Base-by-base conservation (phyloP, 805 yeast genomes). In the Torulaspora franciscae region DNA sequence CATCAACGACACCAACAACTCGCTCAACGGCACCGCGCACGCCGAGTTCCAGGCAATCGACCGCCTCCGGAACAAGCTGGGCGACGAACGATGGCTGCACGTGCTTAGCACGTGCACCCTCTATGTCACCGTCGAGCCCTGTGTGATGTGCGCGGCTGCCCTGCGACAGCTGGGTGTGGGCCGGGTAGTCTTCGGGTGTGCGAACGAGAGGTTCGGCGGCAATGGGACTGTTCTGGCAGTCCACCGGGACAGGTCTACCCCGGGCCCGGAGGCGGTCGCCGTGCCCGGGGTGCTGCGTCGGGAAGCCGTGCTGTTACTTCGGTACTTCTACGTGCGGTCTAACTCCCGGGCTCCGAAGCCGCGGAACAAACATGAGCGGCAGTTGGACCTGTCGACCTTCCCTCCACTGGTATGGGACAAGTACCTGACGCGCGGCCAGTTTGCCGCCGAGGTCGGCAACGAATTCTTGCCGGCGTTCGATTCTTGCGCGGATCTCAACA, bases 91-190 rank as follows among this genome's bases (percentile, higher is more conserved):
- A 13, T 52, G 71, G 9, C 51, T 56, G 19, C 50, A 59, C 1
- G 61, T 77, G 7, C 78, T 87, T 55, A 56, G 64, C 30, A 76
- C 81, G 22, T 71, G 85, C 3, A 80, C 79, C 25, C 71, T 93
- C 6, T 91, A 89, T 63, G 99, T 93, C 22, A 89, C 98, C 0
- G 97, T 93, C 0, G 99, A 93, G 65, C 99, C 99, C 0, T 93
- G 99, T 61, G 84, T 93, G 6, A 93, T 93, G 99, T 93, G 99
- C 69, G 98, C 96, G 0, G 80, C 93, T 32, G 89, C 95, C 2
- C 66, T 93, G 32, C 74, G 90, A 47, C 99, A 93, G 55, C 62
- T 90, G 37, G 83, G 84, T 1, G 79, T 93, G 8, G 66, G 77
- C 25, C 70, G 71, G 32, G 96, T 91, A 1, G 80, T 81, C 37